Evolutionary conservation across 2,329 filamentous ascomycete genomes (phyloP).

Genomic region (Trichoderma harzianum): DNA sequence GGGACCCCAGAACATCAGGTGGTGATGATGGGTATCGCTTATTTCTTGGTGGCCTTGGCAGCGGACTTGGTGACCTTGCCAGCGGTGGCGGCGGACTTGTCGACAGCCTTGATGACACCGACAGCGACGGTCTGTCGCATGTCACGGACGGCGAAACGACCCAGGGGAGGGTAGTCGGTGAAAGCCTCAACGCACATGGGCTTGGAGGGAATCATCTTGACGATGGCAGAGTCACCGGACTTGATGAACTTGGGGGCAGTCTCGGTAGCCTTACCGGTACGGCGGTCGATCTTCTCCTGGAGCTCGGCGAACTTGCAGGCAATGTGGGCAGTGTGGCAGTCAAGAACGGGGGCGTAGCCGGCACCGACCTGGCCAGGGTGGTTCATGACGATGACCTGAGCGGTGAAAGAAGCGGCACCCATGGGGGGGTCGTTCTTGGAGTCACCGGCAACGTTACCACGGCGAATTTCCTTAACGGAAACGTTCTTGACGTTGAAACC

Average conservation of each 20-base stretch:
- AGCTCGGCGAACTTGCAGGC: constrained; percentile 99
- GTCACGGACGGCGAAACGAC: constrained; percentile 99
- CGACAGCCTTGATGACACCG: constrained; percentile 90
- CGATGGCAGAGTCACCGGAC: constrained; percentile 99
- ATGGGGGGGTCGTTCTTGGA: constrained; percentile 98
- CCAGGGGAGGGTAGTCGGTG: constrained; percentile 98
- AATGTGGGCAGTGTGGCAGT: constrained; percentile 99
- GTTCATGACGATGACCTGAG: constrained; percentile 99
- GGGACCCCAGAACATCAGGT: constrained; percentile 26
- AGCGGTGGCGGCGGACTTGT: constrained; percentile 55
- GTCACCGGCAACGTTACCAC: constrained; percentile 99
- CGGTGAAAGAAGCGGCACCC: constrained; percentile 91
- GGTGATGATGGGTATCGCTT: constrained; percentile 39
- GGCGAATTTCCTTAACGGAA: constrained; percentile 99
- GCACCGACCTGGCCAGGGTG: constrained; percentile 99
- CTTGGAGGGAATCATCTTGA: constrained; percentile 99
- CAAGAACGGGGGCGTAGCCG: constrained; percentile 97
- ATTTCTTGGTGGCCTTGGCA: constrained; percentile 73
- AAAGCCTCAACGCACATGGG: constrained; percentile 99
- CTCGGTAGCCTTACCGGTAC: constrained; percentile 98
- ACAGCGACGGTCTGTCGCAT: constrained; percentile 90
- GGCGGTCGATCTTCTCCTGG: constrained; percentile 99
- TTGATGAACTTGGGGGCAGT: constrained; percentile 98
- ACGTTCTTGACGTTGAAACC: constrained; percentile 99
- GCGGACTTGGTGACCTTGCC: constrained; percentile 71